Percentiles rank a stretch among this genome's conserved stretches.
Evolutionary conservation across 1,139 yeast species (phyloP).

Genomic region (Kluyveromyces marxianus): DNA sequence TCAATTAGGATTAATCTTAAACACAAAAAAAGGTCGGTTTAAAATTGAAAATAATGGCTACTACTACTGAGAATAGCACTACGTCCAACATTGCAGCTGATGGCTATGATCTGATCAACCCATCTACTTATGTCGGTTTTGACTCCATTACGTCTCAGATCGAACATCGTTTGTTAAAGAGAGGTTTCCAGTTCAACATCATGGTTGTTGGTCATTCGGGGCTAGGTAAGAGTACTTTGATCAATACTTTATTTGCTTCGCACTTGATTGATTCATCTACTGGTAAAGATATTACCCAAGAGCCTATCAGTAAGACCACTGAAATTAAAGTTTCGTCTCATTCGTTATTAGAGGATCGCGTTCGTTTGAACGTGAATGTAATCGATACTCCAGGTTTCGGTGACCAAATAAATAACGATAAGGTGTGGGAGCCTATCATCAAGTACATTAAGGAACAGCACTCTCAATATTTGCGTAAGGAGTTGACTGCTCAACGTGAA

Average conservation of each 20-base stretch:
- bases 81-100: not conserved
- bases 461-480: slow-evolving; percentile 85
- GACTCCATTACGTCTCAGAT: slow-evolving; percentile 95
- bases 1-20: too few relatives aligned
- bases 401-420: slow-evolving; percentile 91
- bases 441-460: slow-evolving; percentile 96
- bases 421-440: slow-evolving; percentile 95
- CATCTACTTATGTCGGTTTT: slow-evolving; percentile 75
- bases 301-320: slow-evolving; percentile 79
- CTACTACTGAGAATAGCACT: not conserved
- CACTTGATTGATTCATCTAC: slow-evolving; percentile 71
- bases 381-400: slow-evolving; percentile 98
- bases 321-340: slow-evolving; percentile 76
- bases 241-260: slow-evolving; percentile 84
- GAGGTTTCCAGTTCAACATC: slow-evolving; percentile 90
- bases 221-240: slow-evolving; percentile 84
- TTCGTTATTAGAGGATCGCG: slow-evolving; percentile 73
- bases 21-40: too few relatives aligned
- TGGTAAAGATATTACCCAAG: slow-evolving; percentile 38
- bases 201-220: slow-evolving; percentile 96
- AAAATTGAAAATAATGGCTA: not conserved
- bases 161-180: slow-evolving; percentile 81
- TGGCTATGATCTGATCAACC: slow-evolving; percentile 21
- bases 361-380: slow-evolving; percentile 73
- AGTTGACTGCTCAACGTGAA: slow-evolving; percentile 93